Base-by-base conservation (phyloP, 108 stramenopile species). In the Stephanodiscus triporus region DNA sequence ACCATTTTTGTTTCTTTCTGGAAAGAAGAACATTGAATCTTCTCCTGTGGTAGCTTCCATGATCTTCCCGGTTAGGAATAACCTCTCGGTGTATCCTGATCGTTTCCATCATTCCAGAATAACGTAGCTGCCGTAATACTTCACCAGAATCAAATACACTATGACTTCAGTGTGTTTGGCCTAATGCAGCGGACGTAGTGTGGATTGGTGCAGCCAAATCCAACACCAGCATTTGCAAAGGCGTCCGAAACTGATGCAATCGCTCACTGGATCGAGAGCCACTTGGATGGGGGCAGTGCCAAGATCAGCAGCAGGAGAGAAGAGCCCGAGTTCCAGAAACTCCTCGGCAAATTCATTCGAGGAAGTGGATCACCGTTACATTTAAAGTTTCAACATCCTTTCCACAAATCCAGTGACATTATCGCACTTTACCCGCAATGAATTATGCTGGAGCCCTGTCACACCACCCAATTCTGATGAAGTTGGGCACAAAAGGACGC, bases 81-180 rank as follows among this genome's bases (percentile, higher is more conserved):
- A 94, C 95, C 72, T 96, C 92, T 48, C 96, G 84, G 11, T 97
- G 89, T 74, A 99, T 97, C 22, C 97, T 90, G 63, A 99, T 95
- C 30, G 97, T 93, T 83, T 99, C 98, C 92, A 99, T 91, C 96
- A 97, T 97, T 59, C 98, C 98, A n/a, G 97, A 92, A 75, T 98
- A 97, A 64, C 95, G 86, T 9, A 99, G 84, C 80, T 99, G 98
- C 60, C 90, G 73, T 37, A 97, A 66, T 8, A 96, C 87, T 75
- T 94, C 91, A 19, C 89, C 90, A 32, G 91, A 72, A 56, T 85
- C 80, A 69, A 97, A 91, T 27, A 77, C 43, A 59, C 87, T 85
- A 0, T 19, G 85, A 54, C 63, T 96, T 96, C 26, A 71, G 54
- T 27, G 84, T 65, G 66, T 97, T 97, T 17, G 97, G 97, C 72